Evolutionary conservation across 1,284 basidiomycete genomes (phyloP), one percentile per base, ranked within the genome.

Genomic region (Puccinia triticina): DNA sequence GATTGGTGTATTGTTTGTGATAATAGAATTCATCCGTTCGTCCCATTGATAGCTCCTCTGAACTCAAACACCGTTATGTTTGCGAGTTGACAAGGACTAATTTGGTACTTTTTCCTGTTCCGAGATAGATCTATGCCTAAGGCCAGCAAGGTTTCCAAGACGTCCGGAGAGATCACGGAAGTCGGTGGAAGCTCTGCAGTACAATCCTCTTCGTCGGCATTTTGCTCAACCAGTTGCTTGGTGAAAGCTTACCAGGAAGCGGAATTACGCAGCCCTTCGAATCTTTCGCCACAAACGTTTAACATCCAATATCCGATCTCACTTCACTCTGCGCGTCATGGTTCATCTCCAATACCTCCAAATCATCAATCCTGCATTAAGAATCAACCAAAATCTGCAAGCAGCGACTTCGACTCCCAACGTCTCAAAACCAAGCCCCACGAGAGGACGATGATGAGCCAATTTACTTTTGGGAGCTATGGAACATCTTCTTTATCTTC

Each of bases 391-490:
- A 61, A 18, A 29, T 16, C 14, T 18, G 10, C 1, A 18, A 34
- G 4, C 5, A 34, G 29, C 29, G 32, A 61, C 7, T 14, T 11
- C 16, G 8, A 34, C 16, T 5, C 29, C 32, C 26, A 61, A 34
- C 5, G 11, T 61, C 59, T 34, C 32, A 61, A 32, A 61, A 61
- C 1, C 18, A 32, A 61, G 12, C 16, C 59, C 8, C 5, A 61
- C 29, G 59, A 61, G 34, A 61, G 32, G 29, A 61, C 32, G 34
- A 10, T 34, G 59, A 61, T 61, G 16, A 61, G 59, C 16, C 59
- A 61, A 61, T 61, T 61, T 34, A 61, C 59, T 61, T 61, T 61
- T 34, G 59, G 59, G 1, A 61, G 59, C 34, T 61, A 61, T 61
- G 59, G 29, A 18, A 29, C 59, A n/a, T 61, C 59, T 16, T 34